Conservation (phyloP, 2,329 filamentous ascomycete species). For the Aspergillus intermedius region DNA sequence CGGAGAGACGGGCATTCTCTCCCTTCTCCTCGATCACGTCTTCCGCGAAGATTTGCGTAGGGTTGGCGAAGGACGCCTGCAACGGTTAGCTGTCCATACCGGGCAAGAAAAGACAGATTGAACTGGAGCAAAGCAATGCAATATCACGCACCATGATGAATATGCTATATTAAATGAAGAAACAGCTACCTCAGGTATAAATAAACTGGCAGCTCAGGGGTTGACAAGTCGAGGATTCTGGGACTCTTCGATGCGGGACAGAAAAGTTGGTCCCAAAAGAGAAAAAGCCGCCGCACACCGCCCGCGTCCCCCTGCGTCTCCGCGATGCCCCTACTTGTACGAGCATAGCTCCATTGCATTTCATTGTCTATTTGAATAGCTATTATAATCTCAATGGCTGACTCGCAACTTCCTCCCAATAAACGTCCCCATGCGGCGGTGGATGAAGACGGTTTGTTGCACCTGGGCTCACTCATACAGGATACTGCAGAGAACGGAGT, state of each 20-base stretch:
- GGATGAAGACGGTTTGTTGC: not conserved
- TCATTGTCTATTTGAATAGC: constrained; percentile 2
- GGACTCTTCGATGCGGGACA: constrained; percentile 15
- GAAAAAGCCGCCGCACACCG: not conserved
- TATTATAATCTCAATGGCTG: constrained; percentile 20
- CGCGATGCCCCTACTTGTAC: constrained; percentile 13
- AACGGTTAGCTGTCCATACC: constrained; percentile 6
- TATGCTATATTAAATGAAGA: constrained; percentile 8
- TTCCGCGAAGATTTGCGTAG: constrained; percentile 96
- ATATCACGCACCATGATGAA: constrained; percentile 24
- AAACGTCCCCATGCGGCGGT: constrained; percentile 12
- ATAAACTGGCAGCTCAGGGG: constrained; percentile 15
- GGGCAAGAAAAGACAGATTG: not conserved
- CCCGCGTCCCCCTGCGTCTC: not conserved
- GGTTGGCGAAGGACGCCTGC: constrained; percentile 52
- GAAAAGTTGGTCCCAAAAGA: constrained; percentile 18
- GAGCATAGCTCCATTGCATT: constrained; percentile 10
- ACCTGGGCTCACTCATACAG: not conserved
- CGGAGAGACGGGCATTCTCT: constrained; percentile 97
- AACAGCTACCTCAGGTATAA: constrained; percentile 10
- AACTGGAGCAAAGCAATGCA: constrained; percentile 1
- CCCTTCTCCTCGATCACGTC: constrained; percentile 97
- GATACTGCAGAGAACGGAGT: not conserved
- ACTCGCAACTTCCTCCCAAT: constrained; percentile 8
- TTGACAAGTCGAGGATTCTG: constrained; percentile 1